Evolutionary conservation across 768 basidiomycete genomes (phyloP), one percentile per base, ranked within the genome.

Genomic region (Hygrophoropsis aurantiaca): DNA sequence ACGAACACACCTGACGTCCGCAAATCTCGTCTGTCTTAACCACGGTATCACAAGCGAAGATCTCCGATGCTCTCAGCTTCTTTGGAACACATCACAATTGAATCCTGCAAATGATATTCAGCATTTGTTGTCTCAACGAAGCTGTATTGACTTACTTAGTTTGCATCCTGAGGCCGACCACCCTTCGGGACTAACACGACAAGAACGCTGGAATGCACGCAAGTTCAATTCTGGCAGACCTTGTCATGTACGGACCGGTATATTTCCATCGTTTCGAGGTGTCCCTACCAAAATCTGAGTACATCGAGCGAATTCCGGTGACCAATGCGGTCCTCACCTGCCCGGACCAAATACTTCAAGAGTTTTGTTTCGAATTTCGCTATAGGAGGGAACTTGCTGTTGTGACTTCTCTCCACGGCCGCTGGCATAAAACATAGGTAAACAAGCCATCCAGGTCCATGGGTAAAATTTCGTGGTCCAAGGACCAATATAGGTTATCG

Each of bases 61-160:
- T 46, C 55, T 75, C 2, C 40, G 53, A 2, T 71, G 65, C 45
- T 63, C 66, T 0, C 42, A 64, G 3, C 50, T 65, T 26, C 52
- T 74, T 10, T 74, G 72, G 71, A 39, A 54, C 16, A 58, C 36
- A 27, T 64, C 55, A 16, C 30, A 41, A 1, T 37, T 58, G 18
- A 70, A 71, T 42, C 55, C 44, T 13, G 25, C 32, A 26, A 24
- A 37, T 2, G 18, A 33, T 40, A 20, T 18, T 26, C 10, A 10
- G 15, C 11, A 40, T 10, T 10, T 40, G 15, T 10, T 20, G 15
- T 10, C 38, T 10, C 10, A 10, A 40, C 38, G 47, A 23, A 36
- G 34, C 20, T 44, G 25, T 21, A 11, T 8, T 2, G 44, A 49
- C 21, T 44, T 49, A n/a, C 16, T 45, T 10, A 23, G 15, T 4